phyloP scores from a whole-genome alignment of 495 filamentous ascomycete genomes.

The Neurospora sublineolata region DNA sequence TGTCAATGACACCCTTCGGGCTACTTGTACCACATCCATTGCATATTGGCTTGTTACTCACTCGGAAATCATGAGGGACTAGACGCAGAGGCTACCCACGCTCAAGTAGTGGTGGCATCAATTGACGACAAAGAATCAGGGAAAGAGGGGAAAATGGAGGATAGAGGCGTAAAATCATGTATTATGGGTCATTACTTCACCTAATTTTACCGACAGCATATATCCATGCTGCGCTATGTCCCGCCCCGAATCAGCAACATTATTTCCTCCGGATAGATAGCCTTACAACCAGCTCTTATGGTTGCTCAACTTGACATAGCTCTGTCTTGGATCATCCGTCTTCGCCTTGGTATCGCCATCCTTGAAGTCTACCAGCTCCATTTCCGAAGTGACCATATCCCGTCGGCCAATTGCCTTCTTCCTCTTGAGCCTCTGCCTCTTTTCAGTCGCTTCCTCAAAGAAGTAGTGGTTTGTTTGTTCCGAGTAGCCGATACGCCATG shows the following conservation, averaged over 20 bases:
- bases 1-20: background rate
- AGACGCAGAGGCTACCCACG: background rate
- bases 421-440: background rate
- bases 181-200: background rate
- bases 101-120: background rate
- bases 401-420: background rate
- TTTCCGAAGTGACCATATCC: background rate
- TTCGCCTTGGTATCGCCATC: background rate
- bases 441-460: constrained; percentile 23
- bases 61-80: background rate
- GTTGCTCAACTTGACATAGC: background rate
- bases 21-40: background rate
- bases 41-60: background rate
- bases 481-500: constrained; percentile 45
- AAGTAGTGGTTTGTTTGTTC: constrained; percentile 28
- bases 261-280: background rate
- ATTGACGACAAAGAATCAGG: background rate
- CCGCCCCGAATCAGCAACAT: background rate
- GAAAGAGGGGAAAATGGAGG: background rate
- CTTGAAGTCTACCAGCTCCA: background rate
- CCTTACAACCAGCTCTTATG: background rate
- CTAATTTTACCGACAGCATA: background rate
- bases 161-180: background rate
- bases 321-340: background rate
- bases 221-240: background rate